Percentiles rank a stretch among this genome's conserved stretches.
These are phyloP conservation scores for Penstemon eatonii DNA, from an alignment of 257 asterid genomes.

Conservation along the genomic window DNA sequence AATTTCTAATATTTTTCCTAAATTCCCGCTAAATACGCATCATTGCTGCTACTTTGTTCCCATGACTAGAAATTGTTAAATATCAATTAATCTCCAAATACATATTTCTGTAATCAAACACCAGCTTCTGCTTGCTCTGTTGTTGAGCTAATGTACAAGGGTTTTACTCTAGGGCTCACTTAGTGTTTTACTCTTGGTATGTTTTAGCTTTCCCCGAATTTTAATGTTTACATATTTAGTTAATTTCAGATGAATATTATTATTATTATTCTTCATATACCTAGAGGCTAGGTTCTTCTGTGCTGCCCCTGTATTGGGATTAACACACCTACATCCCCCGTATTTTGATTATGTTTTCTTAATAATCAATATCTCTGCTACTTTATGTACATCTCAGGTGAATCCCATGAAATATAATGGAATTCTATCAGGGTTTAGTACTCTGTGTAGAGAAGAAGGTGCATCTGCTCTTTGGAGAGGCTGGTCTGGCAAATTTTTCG, in stretches of 20 bases:
- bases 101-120: too few relatives aligned
- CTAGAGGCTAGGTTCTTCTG: background rate
- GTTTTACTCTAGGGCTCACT: background rate
- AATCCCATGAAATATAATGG: conserved; percentile 63
- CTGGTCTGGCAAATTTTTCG: conserved; percentile 77
- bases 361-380: conserved; percentile 20
- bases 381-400: conserved; percentile 40
- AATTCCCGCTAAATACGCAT: background rate
- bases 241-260: background rate
- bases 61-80: background rate
- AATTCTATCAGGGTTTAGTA: conserved; percentile 56
- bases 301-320: background rate
- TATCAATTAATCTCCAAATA: too few relatives aligned
- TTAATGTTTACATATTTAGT: background rate
- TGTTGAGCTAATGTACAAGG: background rate
- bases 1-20: background rate
- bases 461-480: conserved; percentile 72
- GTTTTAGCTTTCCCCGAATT: background rate
- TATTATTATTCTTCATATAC: too few relatives aligned
- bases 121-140: background rate
- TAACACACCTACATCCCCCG: background rate
- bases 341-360: conserved; percentile 5
- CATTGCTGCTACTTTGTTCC: background rate
- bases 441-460: conserved; percentile 67
- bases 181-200: background rate